Base-by-base conservation (phyloP, 2,329 filamentous ascomycete genomes). In the Clarireedia monteithiana region DNA sequence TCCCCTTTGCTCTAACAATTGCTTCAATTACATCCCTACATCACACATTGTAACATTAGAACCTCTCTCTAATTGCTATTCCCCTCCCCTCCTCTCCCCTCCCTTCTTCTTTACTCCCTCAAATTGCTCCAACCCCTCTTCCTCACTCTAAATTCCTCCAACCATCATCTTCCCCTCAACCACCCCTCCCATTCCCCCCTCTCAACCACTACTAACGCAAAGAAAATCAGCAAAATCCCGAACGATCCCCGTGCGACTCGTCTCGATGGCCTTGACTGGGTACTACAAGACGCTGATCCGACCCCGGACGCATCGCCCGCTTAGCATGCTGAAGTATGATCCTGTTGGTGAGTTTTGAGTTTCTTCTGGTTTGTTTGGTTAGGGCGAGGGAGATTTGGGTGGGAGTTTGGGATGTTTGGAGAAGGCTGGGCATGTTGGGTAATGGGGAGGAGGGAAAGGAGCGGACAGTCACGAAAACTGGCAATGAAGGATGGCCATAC, bases 241-340 rank as follows among this genome's bases (percentile, higher is more conserved):
- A 72, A 86, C 92, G 64, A 86, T 99, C 71, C 83, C 89, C 70
- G 92, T 96, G 72, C 91, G 94, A 71, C 86, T 99, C 64, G 79
- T 99, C 72, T 96, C 91, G 62, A 99, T 99, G 94, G 94, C 94
- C 71, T 86, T 96, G 86, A 99, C 94, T 26, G 94, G 94, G 68
- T 99, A 91, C 81, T 99, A 92, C 80, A 91, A 92, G 73, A 95
- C 90, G 53, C 84, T 95, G 73, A 80, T 86, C 65, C 85, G 95
- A 58, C 91, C 91, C 12, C 86, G 94, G 64, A 81, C 82, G 30
- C 80, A 91, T 60, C 79, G 86, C 46, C 91, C 95, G 56, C 82
- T 99, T 74, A 95, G 91, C 76, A 94, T 99, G 90, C 77, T 99
- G 66, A 99, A 99, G 78, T 99, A 99, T 74, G 94, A 99, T 71